Evolutionary conservation across 2,329 filamentous ascomycete genomes (phyloP).

Genomic region (Dothiorella sarmentorum): DNA sequence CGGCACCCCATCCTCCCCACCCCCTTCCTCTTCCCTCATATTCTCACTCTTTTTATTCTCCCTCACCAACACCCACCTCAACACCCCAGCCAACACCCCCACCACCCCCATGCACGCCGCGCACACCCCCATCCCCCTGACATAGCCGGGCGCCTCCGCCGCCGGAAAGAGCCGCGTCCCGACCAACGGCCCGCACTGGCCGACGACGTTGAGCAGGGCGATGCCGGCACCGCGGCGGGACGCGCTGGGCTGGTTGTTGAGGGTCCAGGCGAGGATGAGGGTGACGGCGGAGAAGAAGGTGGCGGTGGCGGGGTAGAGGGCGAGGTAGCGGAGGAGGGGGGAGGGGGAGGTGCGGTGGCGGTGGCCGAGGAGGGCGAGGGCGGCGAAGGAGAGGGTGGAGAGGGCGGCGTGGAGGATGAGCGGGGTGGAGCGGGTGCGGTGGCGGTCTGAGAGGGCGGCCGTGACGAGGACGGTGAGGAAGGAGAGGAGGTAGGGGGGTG

Average conservation of each 20-base stretch:
- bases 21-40: background rate
- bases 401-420: constrained; percentile 67
- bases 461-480: constrained; percentile 71
- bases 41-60: constrained; percentile 29
- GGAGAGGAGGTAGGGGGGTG: constrained; percentile 75
- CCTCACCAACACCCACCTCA: constrained; percentile 41
- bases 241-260: constrained; percentile 76
- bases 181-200: constrained; percentile 69
- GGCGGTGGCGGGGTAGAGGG: constrained; percentile 71
- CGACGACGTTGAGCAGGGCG: constrained; percentile 75
- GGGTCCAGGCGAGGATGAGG: constrained; percentile 79
- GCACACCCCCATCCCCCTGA: constrained; percentile 50
- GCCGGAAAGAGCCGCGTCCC: constrained; percentile 56
- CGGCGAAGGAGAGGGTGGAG: constrained; percentile 59
- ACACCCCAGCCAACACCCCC: constrained; percentile 38
- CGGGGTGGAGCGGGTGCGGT: constrained; percentile 60
- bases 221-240: constrained; percentile 72
- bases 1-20: background rate
- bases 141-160: constrained; percentile 48
- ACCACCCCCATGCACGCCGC: constrained; percentile 50
- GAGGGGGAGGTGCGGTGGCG: constrained; percentile 60
- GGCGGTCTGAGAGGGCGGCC: constrained; percentile 67
- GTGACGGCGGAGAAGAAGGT: constrained; percentile 87
- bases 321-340: constrained; percentile 69
- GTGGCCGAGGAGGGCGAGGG: constrained; percentile 59